phyloP scores from a whole-genome alignment of 2,329 filamentous ascomycete species.

The Parastagonospora nodorum region DNA sequence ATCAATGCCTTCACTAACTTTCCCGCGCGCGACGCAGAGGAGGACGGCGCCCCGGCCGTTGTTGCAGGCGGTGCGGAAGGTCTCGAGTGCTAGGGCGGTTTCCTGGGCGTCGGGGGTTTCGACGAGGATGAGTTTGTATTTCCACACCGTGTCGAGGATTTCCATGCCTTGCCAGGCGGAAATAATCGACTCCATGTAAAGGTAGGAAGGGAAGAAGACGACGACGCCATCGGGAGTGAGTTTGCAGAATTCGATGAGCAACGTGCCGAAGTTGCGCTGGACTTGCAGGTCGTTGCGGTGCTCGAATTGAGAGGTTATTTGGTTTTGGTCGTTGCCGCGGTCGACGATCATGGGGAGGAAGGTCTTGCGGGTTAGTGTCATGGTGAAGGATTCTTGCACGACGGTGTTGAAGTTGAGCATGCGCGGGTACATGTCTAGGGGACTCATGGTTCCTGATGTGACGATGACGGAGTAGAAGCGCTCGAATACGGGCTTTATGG shows the following conservation, averaged over 20 bases:
- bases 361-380: slow-evolving; percentile 92
- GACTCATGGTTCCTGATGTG: slow-evolving; percentile 95
- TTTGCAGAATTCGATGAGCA: slow-evolving; percentile 93
- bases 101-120: slow-evolving; percentile 98
- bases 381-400: slow-evolving; percentile 94
- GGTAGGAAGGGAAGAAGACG: slow-evolving; percentile 98
- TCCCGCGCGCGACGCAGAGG: slow-evolving; percentile 93
- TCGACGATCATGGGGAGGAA: slow-evolving; percentile 99
- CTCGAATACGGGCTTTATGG: slow-evolving; percentile 96
- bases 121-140: slow-evolving; percentile 96
- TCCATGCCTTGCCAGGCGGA: slow-evolving; percentile 99
- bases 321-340: slow-evolving; percentile 88
- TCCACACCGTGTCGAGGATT: slow-evolving; percentile 97
- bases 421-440: slow-evolving; percentile 97
- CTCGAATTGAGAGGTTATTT: slow-evolving; percentile 91
- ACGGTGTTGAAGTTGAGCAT: slow-evolving; percentile 95
- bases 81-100: slow-evolving; percentile 92
- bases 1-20: slow-evolving; percentile 97
- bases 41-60: slow-evolving; percentile 94
- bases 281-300: slow-evolving; percentile 95
- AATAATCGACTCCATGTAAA: slow-evolving; percentile 99
- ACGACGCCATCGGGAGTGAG: slow-evolving; percentile 96
- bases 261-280: slow-evolving; percentile 93
- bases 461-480: slow-evolving; percentile 98
- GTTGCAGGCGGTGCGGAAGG: slow-evolving; percentile 95